Percentiles rank a stretch among this genome's conserved stretches.
phyloP scores from a whole-genome alignment of 2,329 filamentous ascomycete genomes.

The Raffaelea deltoideospora region DNA sequence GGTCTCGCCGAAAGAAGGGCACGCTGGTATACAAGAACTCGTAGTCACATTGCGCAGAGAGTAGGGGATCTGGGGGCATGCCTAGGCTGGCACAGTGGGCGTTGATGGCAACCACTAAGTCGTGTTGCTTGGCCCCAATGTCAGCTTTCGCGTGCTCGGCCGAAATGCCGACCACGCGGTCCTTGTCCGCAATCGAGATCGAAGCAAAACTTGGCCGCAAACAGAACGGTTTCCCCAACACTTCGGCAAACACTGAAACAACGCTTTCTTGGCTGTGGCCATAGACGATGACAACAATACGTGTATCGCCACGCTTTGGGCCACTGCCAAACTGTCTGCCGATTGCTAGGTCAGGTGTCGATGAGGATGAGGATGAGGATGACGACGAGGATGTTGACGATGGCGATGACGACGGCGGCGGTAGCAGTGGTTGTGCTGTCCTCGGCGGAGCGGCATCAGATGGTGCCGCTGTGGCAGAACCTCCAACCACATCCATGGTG shows the following conservation, averaged over 20 bases:
- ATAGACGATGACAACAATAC: slow-evolving; percentile 53
- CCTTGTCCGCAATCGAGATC: slow-evolving; percentile 37
- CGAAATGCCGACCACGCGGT: slow-evolving; percentile 53
- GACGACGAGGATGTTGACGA: neutral
- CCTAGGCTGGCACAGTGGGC: slow-evolving; percentile 60
- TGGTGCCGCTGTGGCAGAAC: neutral
- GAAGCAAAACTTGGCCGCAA: slow-evolving; percentile 40
- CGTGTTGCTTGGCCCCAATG: slow-evolving; percentile 40
- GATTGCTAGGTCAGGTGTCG: slow-evolving; percentile 13
- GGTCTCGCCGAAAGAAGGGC: slow-evolving; percentile 57
- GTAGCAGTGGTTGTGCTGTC: no score
- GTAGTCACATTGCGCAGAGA: slow-evolving; percentile 63
- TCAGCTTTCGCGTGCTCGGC: slow-evolving; percentile 40
- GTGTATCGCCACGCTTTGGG: slow-evolving; percentile 36
- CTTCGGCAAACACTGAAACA: slow-evolving; percentile 60
- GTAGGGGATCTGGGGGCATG: slow-evolving; percentile 49
- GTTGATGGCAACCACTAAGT: slow-evolving; percentile 54
- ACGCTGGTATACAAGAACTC: slow-evolving; percentile 70
- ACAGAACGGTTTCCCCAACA: slow-evolving; percentile 58
- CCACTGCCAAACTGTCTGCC: slow-evolving; percentile 28
- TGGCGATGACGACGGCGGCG: neutral
- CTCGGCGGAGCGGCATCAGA: neutral
- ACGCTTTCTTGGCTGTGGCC: slow-evolving; percentile 58
- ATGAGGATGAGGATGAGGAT: slow-evolving; percentile 5
- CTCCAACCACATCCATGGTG: slow-evolving; percentile 22